Evolutionary conservation across 805 yeast genomes (phyloP).

Genomic region (Candida maris): DNA sequence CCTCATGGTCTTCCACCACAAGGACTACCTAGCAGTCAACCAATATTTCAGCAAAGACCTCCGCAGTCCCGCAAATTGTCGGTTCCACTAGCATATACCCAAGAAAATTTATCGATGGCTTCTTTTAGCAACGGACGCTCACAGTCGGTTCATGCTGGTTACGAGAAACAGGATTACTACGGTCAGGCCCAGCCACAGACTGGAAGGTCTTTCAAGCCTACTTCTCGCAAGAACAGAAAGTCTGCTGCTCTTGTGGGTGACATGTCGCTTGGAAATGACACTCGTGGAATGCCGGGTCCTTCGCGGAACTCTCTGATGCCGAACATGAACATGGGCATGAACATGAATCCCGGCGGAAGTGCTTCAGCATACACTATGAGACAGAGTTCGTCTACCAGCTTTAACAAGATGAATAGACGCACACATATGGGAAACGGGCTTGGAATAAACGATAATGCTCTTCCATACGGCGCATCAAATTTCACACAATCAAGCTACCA

Average conservation of each 20-base stretch:
- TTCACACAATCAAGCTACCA: slow-evolving; percentile 1
- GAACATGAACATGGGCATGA: slow-evolving; percentile 4
- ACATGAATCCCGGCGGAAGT: slow-evolving; percentile 4
- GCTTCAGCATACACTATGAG: slow-evolving; percentile 14
- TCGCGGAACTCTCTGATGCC: slow-evolving; percentile 32
- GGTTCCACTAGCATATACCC: slow-evolving; percentile 21
- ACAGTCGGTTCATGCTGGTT: slow-evolving; percentile 10
- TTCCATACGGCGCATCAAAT: slow-evolving; percentile 8
- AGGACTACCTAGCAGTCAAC: slow-evolving; percentile 31
- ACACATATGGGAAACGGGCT: slow-evolving; percentile 20
- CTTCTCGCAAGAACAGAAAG: slow-evolving; percentile 45
- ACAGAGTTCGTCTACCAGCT: slow-evolving; percentile 19
- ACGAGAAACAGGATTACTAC: slow-evolving; percentile 19
- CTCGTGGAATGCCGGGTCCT: slow-evolving; percentile 29
- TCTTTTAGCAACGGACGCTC: slow-evolving; percentile 18
- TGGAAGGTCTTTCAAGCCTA: slow-evolving; percentile 34
- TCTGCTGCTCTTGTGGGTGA: slow-evolving; percentile 33
- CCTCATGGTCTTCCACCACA: slow-evolving; percentile 35
- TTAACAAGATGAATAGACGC: slow-evolving; percentile 16
- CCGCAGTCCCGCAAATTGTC: slow-evolving; percentile 27
- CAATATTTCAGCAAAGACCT: slow-evolving; percentile 19
- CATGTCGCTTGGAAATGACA: slow-evolving; percentile 22
- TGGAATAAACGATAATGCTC: slow-evolving; percentile 17
- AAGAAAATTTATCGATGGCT: slow-evolving; percentile 22
- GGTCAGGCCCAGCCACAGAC: slow-evolving; percentile 16